A percentile compares a stretch with the other conserved stretches of the same genome.
Evolutionary conservation across 2,329 filamentous ascomycete species (phyloP).

Genomic region (Ampelomyces quisqualis): DNA sequence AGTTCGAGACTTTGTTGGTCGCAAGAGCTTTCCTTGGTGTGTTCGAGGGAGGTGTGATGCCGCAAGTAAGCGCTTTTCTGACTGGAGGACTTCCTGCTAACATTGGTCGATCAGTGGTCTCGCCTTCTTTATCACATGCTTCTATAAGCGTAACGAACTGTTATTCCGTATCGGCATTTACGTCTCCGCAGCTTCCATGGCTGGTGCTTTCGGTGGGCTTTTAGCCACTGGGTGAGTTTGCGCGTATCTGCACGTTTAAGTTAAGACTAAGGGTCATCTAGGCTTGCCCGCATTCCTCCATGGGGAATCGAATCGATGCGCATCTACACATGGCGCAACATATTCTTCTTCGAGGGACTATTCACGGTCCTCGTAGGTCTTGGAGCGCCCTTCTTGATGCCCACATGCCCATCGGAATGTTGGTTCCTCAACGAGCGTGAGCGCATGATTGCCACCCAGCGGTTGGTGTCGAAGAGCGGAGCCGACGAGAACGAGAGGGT

Average conservation of each 20-base stretch:
- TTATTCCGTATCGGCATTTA: slow-evolving; percentile 59
- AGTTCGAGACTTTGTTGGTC: slow-evolving; percentile 51
- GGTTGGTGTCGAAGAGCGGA: slow-evolving; percentile 54
- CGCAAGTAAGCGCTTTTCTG: slow-evolving; percentile 31
- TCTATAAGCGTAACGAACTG: slow-evolving; percentile 59
- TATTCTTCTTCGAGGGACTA: slow-evolving; percentile 65
- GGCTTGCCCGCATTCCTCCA: slow-evolving; percentile 48
- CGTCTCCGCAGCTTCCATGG: slow-evolving; percentile 56
- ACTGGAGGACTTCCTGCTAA: background rate
- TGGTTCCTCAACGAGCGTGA: slow-evolving; percentile 57
- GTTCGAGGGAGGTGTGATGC: slow-evolving; percentile 61
- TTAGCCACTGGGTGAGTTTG: slow-evolving; percentile 53
- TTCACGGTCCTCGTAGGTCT: slow-evolving; percentile 54
- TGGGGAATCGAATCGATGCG: slow-evolving; percentile 51
- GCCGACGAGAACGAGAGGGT: slow-evolving; percentile 52
- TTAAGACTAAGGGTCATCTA: slow-evolving; percentile 11
- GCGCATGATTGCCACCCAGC: slow-evolving; percentile 55
- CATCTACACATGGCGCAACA: slow-evolving; percentile 51
- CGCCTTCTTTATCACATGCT: slow-evolving; percentile 58
- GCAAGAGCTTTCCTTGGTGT: slow-evolving; percentile 55
- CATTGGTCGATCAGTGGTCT: slow-evolving; percentile 45
- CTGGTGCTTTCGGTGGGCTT: slow-evolving; percentile 60
- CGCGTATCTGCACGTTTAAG: background rate
- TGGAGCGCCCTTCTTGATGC: slow-evolving; percentile 55
- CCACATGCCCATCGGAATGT: slow-evolving; percentile 51